phyloP scores from a whole-genome alignment of 208 protist species.

The Leishmania tarentolae region DNA sequence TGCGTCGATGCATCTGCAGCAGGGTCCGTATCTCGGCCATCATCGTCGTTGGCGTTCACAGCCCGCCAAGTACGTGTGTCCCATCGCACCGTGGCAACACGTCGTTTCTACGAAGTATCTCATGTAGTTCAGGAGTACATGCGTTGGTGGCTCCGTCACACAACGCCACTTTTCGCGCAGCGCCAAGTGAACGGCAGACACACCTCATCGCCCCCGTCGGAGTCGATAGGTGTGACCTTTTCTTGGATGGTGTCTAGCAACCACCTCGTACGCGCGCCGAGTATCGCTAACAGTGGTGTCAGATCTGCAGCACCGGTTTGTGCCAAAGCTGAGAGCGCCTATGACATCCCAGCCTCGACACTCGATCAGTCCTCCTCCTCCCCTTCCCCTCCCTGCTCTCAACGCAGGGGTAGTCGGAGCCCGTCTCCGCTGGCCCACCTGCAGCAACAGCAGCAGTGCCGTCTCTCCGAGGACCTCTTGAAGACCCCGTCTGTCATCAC shows the following conservation, averaged over 20 bases:
- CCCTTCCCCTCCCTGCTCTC: constrained; percentile 1
- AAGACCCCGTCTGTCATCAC: constrained; percentile 4
- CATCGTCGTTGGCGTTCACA: neutral
- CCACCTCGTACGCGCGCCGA: constrained; percentile 25
- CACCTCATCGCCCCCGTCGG: neutral
- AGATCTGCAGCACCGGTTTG: constrained; percentile 1
- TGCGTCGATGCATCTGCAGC: neutral
- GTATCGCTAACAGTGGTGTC: neutral
- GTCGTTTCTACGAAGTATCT: constrained; percentile 23
- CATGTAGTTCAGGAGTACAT: constrained; percentile 29
- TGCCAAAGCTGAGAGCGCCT: neutral
- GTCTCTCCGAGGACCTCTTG: neutral
- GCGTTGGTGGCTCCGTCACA: constrained; percentile 18
- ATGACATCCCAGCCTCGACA: neutral
- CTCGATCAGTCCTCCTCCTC: neutral
- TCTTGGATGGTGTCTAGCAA: constrained; percentile 28
- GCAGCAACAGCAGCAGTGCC: neutral
- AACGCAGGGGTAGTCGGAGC: neutral
- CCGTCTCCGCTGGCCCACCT: neutral
- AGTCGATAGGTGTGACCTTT: neutral
- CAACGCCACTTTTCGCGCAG: neutral
- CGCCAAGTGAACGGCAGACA: neutral
- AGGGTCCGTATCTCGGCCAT: neutral
- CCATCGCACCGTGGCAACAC: constrained; percentile 2
- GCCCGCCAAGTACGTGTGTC: constrained; percentile 1